Conservation (phyloP, 371 early-diverging fungal genomes). For the Cokeromyces recurvatus region DNA sequence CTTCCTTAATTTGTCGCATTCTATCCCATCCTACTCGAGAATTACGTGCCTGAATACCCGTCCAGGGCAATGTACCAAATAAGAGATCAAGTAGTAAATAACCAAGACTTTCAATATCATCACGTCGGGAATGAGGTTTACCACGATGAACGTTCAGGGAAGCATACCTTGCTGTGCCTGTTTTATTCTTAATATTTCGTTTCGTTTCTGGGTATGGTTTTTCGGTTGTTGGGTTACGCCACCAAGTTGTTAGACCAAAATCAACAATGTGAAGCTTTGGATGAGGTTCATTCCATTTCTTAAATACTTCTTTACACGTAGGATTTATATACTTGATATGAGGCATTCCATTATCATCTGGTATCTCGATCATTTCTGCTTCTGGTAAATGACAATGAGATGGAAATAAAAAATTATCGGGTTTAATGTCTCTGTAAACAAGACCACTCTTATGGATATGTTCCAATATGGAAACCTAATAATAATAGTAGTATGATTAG, state of each 20-base stretch:
- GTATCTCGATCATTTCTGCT: conserved; percentile 20
- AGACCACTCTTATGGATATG: conserved; percentile 91
- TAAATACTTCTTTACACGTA: conserved; percentile 25
- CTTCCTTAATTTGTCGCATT: conserved; percentile 55
- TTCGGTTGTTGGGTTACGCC: conserved; percentile 38
- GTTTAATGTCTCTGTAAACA: conserved; percentile 83
- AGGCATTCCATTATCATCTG: conserved; percentile 14
- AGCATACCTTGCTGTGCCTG: conserved; percentile 66
- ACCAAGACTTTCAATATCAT: conserved; percentile 59
- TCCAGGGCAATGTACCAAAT: conserved; percentile 58
- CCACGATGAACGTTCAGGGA: conserved; percentile 57
- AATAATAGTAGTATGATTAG: neutral
- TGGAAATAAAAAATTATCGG: conserved; percentile 94
- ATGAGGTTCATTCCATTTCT: conserved; percentile 13
- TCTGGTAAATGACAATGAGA: conserved; percentile 27
- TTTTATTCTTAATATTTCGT: conserved; percentile 40
- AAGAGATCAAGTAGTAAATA: conserved; percentile 57
- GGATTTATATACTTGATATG: conserved; percentile 12
- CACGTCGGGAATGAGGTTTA: conserved; percentile 51
- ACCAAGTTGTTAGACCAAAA: conserved; percentile 51
- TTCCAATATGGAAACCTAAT: conserved; percentile 92
- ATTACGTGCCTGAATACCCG: conserved; percentile 55
- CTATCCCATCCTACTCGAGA: conserved; percentile 58
- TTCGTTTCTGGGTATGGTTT: conserved; percentile 45
- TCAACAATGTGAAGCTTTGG: conserved; percentile 48